Evolutionary conservation across 1,284 basidiomycete genomes (phyloP).

Genomic region (Apiotrichum laibachii): DNA sequence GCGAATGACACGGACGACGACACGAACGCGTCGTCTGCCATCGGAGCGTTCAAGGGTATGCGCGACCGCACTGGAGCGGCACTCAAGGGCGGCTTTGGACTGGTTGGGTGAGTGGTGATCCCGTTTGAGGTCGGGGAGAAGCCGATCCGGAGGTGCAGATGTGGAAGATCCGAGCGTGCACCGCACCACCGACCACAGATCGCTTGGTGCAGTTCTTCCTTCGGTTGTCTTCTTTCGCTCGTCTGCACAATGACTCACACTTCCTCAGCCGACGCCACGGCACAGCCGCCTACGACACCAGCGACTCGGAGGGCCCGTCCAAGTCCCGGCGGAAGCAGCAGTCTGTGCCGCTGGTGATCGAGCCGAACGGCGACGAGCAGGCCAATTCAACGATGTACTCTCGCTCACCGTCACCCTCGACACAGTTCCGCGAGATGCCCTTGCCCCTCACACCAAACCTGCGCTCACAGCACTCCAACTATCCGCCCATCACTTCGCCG

Average conservation of each 20-base stretch:
- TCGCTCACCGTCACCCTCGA: constrained; percentile 12
- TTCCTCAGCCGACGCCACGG: constrained; percentile 5
- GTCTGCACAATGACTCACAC: background rate
- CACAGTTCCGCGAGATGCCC: constrained; percentile 4
- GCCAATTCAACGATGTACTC: background rate
- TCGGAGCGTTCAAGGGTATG: constrained; percentile 33
- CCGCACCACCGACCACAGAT: no score
- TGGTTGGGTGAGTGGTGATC: constrained; percentile 32
- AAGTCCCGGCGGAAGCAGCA: constrained; percentile 17
- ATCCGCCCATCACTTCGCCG: background rate
- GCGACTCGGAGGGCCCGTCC: constrained; percentile 38
- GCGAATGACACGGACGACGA: constrained; percentile 13
- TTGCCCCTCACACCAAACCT: background rate
- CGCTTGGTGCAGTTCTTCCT: no score
- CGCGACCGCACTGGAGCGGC: constrained; percentile 33
- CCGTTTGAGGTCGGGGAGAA: background rate
- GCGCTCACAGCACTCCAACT: background rate
- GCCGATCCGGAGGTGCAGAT: background rate
- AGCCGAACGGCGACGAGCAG: constrained; percentile 22
- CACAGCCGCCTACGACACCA: constrained; percentile 32
- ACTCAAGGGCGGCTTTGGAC: constrained; percentile 35
- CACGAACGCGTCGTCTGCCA: constrained; percentile 2
- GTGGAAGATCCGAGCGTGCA: background rate
- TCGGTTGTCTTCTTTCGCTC: no score
- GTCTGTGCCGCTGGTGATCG: constrained; percentile 38